A percentile compares a stretch with the other conserved stretches of the same genome.
These are phyloP conservation scores for Hyparrhenia diplandra DNA, from an alignment of 176 grass and related monocot genomes.

Conservation along the genomic window DNA sequence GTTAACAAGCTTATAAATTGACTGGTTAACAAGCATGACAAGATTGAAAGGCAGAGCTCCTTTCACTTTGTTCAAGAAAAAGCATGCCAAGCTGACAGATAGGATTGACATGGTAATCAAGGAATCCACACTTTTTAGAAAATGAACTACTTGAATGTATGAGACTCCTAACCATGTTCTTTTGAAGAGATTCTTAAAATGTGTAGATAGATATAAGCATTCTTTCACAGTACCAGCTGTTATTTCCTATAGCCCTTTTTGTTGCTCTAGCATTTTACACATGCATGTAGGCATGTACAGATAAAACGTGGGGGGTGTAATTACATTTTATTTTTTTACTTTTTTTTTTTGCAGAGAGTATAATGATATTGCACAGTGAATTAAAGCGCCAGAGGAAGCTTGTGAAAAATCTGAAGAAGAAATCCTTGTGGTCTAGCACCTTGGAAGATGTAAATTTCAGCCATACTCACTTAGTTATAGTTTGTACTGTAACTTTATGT, in stretches of 20 bases:
- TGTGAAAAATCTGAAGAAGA: constrained; percentile 95
- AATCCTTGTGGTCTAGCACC: constrained; percentile 82
- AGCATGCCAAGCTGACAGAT: not conserved
- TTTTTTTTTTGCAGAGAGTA: constrained; percentile 34
- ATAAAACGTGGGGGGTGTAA: not conserved
- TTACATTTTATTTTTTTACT: not conserved
- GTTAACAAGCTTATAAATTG: not conserved
- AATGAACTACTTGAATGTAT: not conserved
- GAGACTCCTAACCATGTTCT: not conserved
- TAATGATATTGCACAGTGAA: constrained; percentile 90
- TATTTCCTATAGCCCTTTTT: not conserved
- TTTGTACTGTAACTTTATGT: not conserved
- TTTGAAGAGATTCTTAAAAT: not conserved
- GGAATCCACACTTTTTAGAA: not conserved
- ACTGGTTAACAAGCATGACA: not conserved
- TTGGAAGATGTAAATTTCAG: constrained; percentile 75
- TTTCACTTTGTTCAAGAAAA: not conserved
- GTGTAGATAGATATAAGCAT: not conserved
- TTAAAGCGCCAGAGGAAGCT: constrained; percentile 88
- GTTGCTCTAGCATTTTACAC: not conserved
- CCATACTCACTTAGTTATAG: constrained; percentile 1
- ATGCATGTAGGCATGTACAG: not conserved
- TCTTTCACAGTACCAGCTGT: not conserved
- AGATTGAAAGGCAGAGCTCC: not conserved
- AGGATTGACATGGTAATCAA: not conserved